phyloP scores from a whole-genome alignment of 2,329 filamentous ascomycete species.

The Cordyceps farinosa region DNA sequence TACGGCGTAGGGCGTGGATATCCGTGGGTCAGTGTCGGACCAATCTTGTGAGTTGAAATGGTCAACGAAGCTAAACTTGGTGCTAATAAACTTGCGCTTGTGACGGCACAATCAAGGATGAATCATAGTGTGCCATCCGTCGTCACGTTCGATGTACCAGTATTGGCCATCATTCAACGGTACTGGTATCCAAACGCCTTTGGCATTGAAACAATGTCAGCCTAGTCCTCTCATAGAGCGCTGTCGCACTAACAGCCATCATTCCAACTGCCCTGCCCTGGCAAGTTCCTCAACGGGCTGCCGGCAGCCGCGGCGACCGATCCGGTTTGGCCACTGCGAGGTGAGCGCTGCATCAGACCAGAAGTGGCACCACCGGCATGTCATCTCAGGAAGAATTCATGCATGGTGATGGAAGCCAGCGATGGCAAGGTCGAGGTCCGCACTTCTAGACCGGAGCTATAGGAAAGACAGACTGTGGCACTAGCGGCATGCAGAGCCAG shows the following conservation, averaged over 20 bases:
- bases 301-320: conserved; percentile 28
- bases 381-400: conserved; percentile 34
- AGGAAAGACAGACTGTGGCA: conserved; percentile 32
- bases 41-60: conserved; percentile 6
- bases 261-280: too few species aligned
- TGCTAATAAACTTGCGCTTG: not conserved
- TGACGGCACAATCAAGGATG: not conserved
- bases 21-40: not conserved
- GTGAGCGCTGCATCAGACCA: conserved; percentile 35
- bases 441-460: conserved; percentile 28
- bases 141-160: conserved; percentile 21
- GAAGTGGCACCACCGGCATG: conserved; percentile 30
- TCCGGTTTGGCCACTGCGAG: conserved; percentile 30
- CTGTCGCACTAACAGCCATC: too few species aligned
- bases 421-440: conserved; percentile 31
- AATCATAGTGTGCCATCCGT: conserved; percentile 12
- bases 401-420: conserved; percentile 35
- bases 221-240: too few species aligned
- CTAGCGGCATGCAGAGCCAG: conserved; percentile 26
- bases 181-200: not conserved
- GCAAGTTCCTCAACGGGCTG: conserved; percentile 23
- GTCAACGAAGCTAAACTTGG: conserved; percentile 6
- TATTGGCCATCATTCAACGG: conserved; percentile 9
- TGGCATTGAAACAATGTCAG: too few species aligned
- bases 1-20: conserved; percentile 8